These are phyloP conservation scores for Nakaseomyces bracarensis DNA, from an alignment of 1,139 yeast genomes.

Conservation along the genomic window DNA sequence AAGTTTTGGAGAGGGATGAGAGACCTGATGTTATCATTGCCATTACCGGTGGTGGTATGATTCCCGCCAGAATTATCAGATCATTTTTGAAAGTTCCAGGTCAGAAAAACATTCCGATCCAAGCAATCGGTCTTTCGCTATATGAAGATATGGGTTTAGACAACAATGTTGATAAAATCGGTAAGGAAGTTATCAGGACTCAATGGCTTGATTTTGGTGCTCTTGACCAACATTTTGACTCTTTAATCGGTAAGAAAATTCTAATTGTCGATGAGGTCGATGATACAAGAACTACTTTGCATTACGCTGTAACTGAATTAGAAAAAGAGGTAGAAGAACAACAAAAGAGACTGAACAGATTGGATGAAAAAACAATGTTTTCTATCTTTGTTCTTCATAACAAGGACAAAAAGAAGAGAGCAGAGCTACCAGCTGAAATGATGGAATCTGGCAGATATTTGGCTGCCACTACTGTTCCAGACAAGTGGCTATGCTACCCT, in stretches of 20 bases:
- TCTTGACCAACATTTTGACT: constrained; percentile 46
- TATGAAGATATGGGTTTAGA: constrained; percentile 73
- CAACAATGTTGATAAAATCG: constrained; percentile 54
- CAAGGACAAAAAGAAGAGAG: constrained; percentile 49
- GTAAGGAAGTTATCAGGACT: constrained; percentile 82
- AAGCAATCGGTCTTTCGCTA: constrained; percentile 85
- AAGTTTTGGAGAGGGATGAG: constrained; percentile 50
- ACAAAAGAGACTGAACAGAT: constrained; percentile 31
- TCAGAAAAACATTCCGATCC: constrained; percentile 80
- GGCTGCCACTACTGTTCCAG: constrained; percentile 47
- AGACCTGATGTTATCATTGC: constrained; percentile 87
- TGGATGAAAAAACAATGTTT: constrained; percentile 39
- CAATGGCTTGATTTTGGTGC: constrained; percentile 87
- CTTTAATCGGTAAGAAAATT: constrained; percentile 71
- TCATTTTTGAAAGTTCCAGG: constrained; percentile 83
- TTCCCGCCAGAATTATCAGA: constrained; percentile 91
- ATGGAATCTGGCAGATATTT: constrained; percentile 43
- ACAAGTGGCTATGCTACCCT: constrained; percentile 56
- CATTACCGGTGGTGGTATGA: constrained; percentile 89
- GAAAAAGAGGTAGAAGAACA: constrained; percentile 69
- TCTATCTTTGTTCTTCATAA: constrained; percentile 54
- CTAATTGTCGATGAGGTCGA: constrained; percentile 91
- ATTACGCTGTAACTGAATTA: constrained; percentile 81
- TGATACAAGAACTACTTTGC: constrained; percentile 90
- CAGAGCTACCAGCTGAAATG: constrained; percentile 41